These are phyloP conservation scores for Aureobasidium zeae DNA, from an alignment of 2,329 filamentous ascomycete species.

Conservation along the genomic window DNA sequence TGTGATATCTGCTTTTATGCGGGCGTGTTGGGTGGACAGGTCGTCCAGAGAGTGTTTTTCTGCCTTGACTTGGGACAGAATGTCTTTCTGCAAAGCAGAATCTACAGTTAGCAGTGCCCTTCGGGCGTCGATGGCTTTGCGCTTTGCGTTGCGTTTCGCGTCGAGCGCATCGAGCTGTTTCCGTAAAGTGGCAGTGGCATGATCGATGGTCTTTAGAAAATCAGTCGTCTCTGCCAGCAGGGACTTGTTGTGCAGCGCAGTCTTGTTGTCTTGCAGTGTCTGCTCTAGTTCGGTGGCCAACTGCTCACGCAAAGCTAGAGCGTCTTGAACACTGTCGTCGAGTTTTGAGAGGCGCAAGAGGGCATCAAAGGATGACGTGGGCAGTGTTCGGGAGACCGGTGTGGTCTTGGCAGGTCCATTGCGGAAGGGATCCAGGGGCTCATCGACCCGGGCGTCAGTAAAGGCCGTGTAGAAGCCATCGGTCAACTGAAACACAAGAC, in stretches of 20 bases:
- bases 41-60: constrained; percentile 45
- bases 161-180: constrained; percentile 55
- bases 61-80: constrained; percentile 26
- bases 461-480: constrained; percentile 79
- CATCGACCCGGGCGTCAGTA: constrained; percentile 51
- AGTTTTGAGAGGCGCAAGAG: constrained; percentile 82
- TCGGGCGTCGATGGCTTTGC: constrained; percentile 55
- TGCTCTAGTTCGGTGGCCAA: constrained; percentile 69
- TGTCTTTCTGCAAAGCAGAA: constrained; percentile 40
- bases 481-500: constrained; percentile 71
- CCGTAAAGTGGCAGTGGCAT: constrained; percentile 52
- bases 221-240: constrained; percentile 36
- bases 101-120: constrained; percentile 61
- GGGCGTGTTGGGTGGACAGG: constrained; percentile 25
- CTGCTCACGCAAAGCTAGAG: constrained; percentile 63
- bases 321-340: constrained; percentile 85
- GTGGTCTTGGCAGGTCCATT: constrained; percentile 28
- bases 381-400: constrained; percentile 40
- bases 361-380: constrained; percentile 75
- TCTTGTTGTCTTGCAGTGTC: constrained; percentile 32
- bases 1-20: constrained; percentile 57
- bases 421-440: constrained; percentile 24
- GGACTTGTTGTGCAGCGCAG: constrained; percentile 29
- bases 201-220: constrained; percentile 36
- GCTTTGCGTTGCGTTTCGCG: constrained; percentile 57